Evolutionary conservation across 148 eudicot genomes (phyloP).

Genomic region (Persicaria maculosa): DNA sequence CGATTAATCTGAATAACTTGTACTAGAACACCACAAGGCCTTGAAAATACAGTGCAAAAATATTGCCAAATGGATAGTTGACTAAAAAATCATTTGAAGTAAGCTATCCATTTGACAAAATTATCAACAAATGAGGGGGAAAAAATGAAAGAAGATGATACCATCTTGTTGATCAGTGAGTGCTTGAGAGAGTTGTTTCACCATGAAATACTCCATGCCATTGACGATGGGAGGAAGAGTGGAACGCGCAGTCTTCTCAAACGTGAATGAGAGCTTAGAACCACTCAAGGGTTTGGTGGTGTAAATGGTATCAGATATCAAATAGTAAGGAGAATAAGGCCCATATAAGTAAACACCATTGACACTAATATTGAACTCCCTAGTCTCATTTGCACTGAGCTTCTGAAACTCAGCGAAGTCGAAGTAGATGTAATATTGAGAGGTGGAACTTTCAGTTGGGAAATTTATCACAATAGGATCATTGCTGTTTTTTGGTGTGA

Average conservation of each 20-base stretch:
- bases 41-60: not conserved
- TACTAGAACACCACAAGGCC: not conserved
- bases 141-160: not conserved
- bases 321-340: conserved; percentile 16
- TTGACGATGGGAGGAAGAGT: conserved; percentile 30
- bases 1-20: not conserved
- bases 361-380: conserved; percentile 26
- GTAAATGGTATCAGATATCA: conserved; percentile 4
- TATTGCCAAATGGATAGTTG: not conserved
- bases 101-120: too few species aligned
- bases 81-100: not conserved
- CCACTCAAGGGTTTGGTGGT: not conserved
- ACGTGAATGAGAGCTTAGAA: not conserved
- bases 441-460: not conserved
- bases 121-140: too few species aligned
- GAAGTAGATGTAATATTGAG: conserved; percentile 20
- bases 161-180: conserved; percentile 17
- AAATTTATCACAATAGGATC: conserved; percentile 1
- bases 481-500: not conserved
- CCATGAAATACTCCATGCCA: conserved; percentile 20
- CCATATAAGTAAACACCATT: conserved; percentile 12
- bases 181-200: conserved; percentile 13
- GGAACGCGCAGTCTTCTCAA: conserved; percentile 13
- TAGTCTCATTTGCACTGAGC: conserved; percentile 11
- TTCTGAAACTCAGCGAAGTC: conserved; percentile 35